A percentile compares a stretch with the other conserved stretches of the same genome.
phyloP scores from a whole-genome alignment of 192 early-diverging fungal genomes.

The Coemansia sp. region DNA sequence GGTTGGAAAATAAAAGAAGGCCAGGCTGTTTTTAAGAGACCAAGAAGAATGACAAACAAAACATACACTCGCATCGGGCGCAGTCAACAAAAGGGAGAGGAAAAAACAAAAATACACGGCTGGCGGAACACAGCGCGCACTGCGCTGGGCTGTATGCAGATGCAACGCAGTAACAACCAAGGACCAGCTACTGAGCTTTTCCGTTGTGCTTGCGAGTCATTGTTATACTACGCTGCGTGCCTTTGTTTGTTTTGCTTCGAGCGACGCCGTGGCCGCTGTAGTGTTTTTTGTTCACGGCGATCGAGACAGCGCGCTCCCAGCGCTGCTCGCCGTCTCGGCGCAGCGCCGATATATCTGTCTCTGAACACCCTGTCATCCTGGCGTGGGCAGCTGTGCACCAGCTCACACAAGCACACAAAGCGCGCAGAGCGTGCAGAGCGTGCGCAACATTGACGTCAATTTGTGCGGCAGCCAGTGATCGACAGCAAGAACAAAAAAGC shows the following conservation, averaged over 20 bases:
- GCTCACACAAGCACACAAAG: too few species aligned
- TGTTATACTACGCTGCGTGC: not conserved
- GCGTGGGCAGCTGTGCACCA: too few species aligned
- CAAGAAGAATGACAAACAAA: not conserved
- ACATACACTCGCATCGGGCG: not conserved
- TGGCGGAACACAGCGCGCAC: not conserved
- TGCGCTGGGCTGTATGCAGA: not conserved
- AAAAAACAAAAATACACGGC: not conserved
- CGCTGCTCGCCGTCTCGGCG: not conserved
- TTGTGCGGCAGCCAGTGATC: not conserved
- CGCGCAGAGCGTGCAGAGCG: not conserved
- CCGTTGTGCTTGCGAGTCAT: not conserved
- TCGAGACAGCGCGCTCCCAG: not conserved
- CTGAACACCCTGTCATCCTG: not conserved
- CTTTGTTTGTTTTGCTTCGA: not conserved
- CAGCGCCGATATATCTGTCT: not conserved
- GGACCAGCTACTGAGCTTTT: not conserved
- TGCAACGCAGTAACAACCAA: not conserved
- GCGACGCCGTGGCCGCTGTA: not conserved
- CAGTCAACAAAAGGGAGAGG: not conserved
- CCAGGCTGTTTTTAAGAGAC: not conserved
- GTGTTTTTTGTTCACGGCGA: not conserved
- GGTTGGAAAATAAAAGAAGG: not conserved
- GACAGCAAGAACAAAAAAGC: not conserved
- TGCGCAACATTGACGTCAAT: constrained; percentile 2